Evolutionary conservation across 441 rosid species (phyloP).

Genomic region (Viola pubescens): DNA sequence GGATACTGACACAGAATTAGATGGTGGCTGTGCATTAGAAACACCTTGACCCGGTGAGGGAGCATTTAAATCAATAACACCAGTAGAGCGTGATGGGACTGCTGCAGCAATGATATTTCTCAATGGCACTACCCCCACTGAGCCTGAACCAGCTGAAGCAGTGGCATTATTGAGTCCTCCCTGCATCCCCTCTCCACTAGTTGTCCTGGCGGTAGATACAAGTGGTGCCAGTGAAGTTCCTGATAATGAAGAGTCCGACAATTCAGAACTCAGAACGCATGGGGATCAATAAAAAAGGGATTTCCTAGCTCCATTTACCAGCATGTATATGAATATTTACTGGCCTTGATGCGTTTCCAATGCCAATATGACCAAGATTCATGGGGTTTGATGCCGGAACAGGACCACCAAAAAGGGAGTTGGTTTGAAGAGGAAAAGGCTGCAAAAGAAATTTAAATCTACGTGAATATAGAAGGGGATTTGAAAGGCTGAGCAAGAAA

Average conservation of each 20-base stretch:
- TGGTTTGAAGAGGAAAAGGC: slow-evolving; percentile 88
- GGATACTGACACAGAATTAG: slow-evolving; percentile 29
- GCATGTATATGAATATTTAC: slow-evolving; percentile 96
- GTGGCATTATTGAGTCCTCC: slow-evolving; percentile 35
- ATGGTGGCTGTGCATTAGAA: slow-evolving; percentile 31
- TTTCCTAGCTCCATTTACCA: slow-evolving; percentile 39
- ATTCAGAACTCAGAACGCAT: slow-evolving; percentile 2
- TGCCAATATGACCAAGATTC: slow-evolving; percentile 45
- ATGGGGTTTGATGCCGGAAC: slow-evolving; percentile 42
- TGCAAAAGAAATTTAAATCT: slow-evolving; percentile 25
- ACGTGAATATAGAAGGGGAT: too few species aligned
- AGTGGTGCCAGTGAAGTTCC: slow-evolving; percentile 58
- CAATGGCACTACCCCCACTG: slow-evolving; percentile 34
- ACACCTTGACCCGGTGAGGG: slow-evolving; percentile 33
- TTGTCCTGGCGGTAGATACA: slow-evolving; percentile 42
- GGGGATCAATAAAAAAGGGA: slow-evolving; percentile 7
- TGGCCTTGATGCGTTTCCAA: slow-evolving; percentile 63
- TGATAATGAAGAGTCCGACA: slow-evolving; percentile 23
- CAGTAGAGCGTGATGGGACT: slow-evolving; percentile 36
- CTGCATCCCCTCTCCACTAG: slow-evolving; percentile 41
- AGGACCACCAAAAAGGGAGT: slow-evolving; percentile 59
- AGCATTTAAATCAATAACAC: slow-evolving; percentile 29
- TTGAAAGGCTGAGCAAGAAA: too few species aligned
- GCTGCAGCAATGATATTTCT: slow-evolving; percentile 45
- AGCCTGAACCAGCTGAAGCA: slow-evolving; percentile 32